phyloP scores from a whole-genome alignment of 2,329 filamentous ascomycete genomes.

The Diaporthe australafricana region DNA sequence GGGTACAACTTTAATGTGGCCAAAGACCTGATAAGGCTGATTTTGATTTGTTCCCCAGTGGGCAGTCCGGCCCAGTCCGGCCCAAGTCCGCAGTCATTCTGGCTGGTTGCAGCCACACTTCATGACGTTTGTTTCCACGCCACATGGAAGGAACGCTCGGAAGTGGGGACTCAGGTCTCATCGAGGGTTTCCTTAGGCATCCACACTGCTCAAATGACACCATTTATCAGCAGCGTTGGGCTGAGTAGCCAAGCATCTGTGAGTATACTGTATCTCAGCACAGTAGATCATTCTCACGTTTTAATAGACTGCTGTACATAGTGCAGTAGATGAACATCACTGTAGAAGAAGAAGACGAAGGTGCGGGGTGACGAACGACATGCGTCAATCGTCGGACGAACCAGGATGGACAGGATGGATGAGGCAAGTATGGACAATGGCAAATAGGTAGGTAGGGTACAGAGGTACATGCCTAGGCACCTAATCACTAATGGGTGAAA shows the following conservation, averaged over 20 bases:
- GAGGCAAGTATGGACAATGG: too few species aligned
- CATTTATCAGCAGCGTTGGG: too few species aligned
- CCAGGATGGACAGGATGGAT: too few species aligned
- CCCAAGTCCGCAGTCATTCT: neutral
- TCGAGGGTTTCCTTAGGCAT: neutral
- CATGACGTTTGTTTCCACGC: slow-evolving; percentile 17
- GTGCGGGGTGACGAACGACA: neutral
- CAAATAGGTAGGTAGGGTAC: neutral
- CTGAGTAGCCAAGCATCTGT: too few species aligned
- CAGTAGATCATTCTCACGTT: too few species aligned
- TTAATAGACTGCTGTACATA: too few species aligned
- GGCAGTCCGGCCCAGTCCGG: neutral
- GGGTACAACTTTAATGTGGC: neutral
- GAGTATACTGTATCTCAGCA: too few species aligned
- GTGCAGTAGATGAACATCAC: too few species aligned
- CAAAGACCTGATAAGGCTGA: neutral
- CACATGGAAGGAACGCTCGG: neutral
- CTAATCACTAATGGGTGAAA: neutral
- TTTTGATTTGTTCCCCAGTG: neutral
- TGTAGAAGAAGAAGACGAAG: neutral
- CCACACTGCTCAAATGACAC: too few species aligned
- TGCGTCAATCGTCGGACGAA: neutral
- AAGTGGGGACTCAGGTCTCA: neutral
- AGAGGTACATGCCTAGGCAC: neutral
- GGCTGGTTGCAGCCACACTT: neutral